phyloP scores from a whole-genome alignment of 306 rosid species.

The Cucurbita pepo region DNA sequence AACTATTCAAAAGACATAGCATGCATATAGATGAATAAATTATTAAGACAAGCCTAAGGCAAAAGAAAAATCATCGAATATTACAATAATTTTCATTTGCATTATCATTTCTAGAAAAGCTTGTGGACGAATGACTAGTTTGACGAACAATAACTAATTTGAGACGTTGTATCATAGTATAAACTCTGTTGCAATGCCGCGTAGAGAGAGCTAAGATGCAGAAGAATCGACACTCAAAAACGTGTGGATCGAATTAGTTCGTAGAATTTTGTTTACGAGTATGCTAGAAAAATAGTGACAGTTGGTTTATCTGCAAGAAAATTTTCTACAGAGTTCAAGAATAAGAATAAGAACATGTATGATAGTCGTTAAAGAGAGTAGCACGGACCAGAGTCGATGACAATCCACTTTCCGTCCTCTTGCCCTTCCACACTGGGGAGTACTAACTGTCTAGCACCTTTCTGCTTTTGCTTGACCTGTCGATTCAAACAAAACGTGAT shows the following conservation, averaged over 20 bases:
- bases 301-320: background rate
- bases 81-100: background rate
- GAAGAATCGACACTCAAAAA: background rate
- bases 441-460: constrained; percentile 39
- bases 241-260: background rate
- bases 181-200: background rate
- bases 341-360: too few species aligned
- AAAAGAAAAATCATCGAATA: background rate
- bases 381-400: constrained; percentile 68
- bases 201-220: background rate
- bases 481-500: background rate
- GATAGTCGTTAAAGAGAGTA: background rate
- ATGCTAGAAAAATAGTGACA: background rate
- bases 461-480: constrained; percentile 87
- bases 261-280: background rate
- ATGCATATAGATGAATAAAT: background rate
- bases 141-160: background rate
- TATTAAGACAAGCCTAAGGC: background rate
- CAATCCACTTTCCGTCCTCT: constrained; percentile 85
- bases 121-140: background rate
- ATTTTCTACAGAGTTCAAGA: background rate
- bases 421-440: constrained; percentile 87
- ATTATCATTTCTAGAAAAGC: background rate
- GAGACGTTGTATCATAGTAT: background rate
- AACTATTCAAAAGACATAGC: background rate